These are phyloP conservation scores for Phytomonas serpens DNA, from an alignment of 208 protist genomes.

Conservation along the genomic window DNA sequence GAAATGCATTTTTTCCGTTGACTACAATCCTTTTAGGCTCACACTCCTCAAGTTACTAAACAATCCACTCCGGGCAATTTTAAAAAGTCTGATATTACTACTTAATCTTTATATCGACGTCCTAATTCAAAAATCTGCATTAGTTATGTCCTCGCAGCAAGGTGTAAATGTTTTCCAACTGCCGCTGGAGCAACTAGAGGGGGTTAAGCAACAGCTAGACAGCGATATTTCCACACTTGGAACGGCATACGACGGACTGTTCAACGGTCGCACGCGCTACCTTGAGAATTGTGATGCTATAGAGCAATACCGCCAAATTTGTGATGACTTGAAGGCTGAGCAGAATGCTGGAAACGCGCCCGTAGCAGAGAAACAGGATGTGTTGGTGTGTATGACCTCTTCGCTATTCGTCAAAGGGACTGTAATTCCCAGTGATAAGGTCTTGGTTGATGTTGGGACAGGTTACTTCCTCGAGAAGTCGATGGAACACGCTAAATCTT, in stretches of 20 bases:
- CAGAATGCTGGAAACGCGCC: slow-evolving; percentile 12
- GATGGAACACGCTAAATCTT: slow-evolving; percentile 54
- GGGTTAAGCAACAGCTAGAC: slow-evolving; percentile 82
- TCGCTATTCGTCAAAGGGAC: slow-evolving; percentile 66
- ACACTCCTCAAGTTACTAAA: neutral
- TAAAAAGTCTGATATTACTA: neutral
- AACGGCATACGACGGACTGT: slow-evolving; percentile 71
- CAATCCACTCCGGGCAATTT: neutral
- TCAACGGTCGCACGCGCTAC: slow-evolving; percentile 64
- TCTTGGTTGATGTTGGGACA: slow-evolving; percentile 82
- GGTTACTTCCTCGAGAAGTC: slow-evolving; percentile 83
- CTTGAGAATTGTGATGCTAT: slow-evolving; percentile 67
- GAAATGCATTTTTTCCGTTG: neutral
- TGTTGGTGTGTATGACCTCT: slow-evolving; percentile 78
- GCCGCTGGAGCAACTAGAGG: slow-evolving; percentile 78
- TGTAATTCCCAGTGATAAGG: slow-evolving; percentile 58
- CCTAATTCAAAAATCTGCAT: neutral
- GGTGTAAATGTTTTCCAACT: slow-evolving; percentile 66
- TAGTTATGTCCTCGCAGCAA: neutral
- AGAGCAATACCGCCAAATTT: slow-evolving; percentile 51
- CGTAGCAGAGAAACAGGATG: slow-evolving; percentile 29
- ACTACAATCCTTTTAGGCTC: neutral
- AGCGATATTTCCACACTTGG: slow-evolving; percentile 69
- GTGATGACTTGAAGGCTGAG: slow-evolving; percentile 22
- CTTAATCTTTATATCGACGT: neutral